A percentile compares a stretch with the other conserved stretches of the same genome.
These are phyloP conservation scores for Eucalyptus erythrocorys DNA, from an alignment of 345 rosid genomes.

Conservation along the genomic window DNA sequence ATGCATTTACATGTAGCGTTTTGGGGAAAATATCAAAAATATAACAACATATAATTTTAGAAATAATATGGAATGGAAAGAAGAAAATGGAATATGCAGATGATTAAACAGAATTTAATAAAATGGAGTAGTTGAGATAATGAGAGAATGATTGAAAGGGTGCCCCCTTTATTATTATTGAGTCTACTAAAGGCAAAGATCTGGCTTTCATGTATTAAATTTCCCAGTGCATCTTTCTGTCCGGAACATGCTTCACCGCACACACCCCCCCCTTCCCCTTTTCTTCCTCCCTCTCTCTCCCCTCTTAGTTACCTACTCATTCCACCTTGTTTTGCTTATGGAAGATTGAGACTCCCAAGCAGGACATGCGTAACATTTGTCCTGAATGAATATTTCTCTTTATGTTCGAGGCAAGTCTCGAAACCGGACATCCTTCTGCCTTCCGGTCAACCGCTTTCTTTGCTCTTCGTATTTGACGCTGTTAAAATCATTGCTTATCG, in stretches of 20 bases:
- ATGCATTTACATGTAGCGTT: not conserved
- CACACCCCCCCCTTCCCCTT: too few species aligned
- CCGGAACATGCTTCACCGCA: too few species aligned
- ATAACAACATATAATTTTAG: not conserved
- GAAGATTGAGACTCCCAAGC: not conserved
- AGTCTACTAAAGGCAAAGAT: not conserved
- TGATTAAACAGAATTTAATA: not conserved
- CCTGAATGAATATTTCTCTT: not conserved
- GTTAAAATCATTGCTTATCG: not conserved
- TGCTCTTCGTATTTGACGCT: not conserved
- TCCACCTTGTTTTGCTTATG: not conserved
- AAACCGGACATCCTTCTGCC: not conserved
- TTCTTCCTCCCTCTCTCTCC: not conserved
- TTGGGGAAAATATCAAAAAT: not conserved
- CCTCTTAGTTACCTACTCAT: not conserved
- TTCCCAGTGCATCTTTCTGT: too few species aligned
- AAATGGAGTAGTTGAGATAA: not conserved
- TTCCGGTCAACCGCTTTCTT: not conserved
- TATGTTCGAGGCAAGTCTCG: not conserved
- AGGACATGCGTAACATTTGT: not conserved
- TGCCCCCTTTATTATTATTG: not conserved
- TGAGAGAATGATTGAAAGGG: not conserved
- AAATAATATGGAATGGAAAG: not conserved
- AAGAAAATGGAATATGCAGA: not conserved
- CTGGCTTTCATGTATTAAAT: too few species aligned